phyloP scores from a whole-genome alignment of 176 grass and related monocot species.

The Dendrocalamus sinicus region DNA sequence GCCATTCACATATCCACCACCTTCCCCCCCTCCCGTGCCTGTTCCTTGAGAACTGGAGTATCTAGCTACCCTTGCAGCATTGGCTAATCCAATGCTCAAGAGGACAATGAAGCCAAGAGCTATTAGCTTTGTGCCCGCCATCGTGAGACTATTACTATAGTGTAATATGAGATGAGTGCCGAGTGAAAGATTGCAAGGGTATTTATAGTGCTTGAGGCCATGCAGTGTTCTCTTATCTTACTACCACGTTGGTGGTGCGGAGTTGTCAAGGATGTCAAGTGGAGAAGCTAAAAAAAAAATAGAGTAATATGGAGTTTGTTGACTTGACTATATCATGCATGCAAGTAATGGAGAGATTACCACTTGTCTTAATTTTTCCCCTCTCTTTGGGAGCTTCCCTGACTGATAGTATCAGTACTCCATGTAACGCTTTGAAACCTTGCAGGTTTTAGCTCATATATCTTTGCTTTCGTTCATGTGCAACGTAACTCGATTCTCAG shows the following conservation, averaged over 20 bases:
- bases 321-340: neutral
- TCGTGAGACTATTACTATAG: neutral
- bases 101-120: constrained; percentile 45
- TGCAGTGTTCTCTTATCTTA: neutral
- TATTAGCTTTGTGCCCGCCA: constrained; percentile 43
- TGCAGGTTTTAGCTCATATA: too few species aligned
- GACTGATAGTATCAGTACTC: too few species aligned
- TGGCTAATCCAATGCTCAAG: constrained; percentile 41
- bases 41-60: constrained; percentile 36
- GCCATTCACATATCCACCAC: constrained; percentile 18
- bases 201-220: constrained; percentile 30
- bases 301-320: neutral
- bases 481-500: too few species aligned
- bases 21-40: neutral
- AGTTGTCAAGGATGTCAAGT: neutral
- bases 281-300: neutral
- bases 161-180: neutral
- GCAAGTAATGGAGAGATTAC: too few species aligned
- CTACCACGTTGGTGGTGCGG: neutral
- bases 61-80: constrained; percentile 41
- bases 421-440: too few species aligned
- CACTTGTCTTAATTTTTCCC: too few species aligned
- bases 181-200: neutral
- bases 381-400: too few species aligned
- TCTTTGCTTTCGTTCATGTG: too few species aligned